Evolutionary conservation across 352 stramenopile genomes (phyloP), one percentile per base, ranked within the genome.

Genomic region (Phytophthora aleatoria): DNA sequence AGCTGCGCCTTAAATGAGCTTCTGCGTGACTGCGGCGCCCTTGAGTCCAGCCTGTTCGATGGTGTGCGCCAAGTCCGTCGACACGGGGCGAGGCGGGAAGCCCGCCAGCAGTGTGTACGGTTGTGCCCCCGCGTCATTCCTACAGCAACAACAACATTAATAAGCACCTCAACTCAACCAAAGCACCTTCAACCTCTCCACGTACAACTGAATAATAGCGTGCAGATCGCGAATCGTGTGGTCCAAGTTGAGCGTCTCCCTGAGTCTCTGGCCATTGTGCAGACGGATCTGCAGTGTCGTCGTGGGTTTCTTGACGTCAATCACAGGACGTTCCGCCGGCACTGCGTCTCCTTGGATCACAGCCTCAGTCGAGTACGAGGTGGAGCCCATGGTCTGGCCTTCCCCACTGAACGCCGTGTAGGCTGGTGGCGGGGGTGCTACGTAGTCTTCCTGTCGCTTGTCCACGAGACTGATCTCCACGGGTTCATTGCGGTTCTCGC

Each of bases 41-140:
- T 97, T 97, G 33, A 99, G 82, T 24, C 94, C 94, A 2, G 94
- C 94, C 16, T 81, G 81, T 30, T 98, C 88, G 50, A 99, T 85
- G 6, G 91, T 98, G 61, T 84, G 75, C 15, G 79, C 74, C 58
- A 96, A 74, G 67, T 98, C 83, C 24, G 69, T 80, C 13, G 89
- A 83, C 55, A 99, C 79, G 2, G 89, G 85, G 26, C 85, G 86
- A 0, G 96, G 96, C 8, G 95, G 96, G 73, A 97, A 99, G 3
- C 96, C 96, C 11, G 88, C 81, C 30, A 98, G 77, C 28, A 99
- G 77, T 27, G 92, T 89, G 73, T 98, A 99, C 47, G 87, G 67
- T 63, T 90, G 77, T 5, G 48, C 71, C 8, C 73, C 86, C 7
- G 82, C 87, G n/a, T 83, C 79, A 44, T 93, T 92, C 44, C 86